Evolutionary conservation across 2,329 filamentous ascomycete species (phyloP), one percentile per base, ranked within the genome.

Genomic region (Aspergillus puulaauensis): DNA sequence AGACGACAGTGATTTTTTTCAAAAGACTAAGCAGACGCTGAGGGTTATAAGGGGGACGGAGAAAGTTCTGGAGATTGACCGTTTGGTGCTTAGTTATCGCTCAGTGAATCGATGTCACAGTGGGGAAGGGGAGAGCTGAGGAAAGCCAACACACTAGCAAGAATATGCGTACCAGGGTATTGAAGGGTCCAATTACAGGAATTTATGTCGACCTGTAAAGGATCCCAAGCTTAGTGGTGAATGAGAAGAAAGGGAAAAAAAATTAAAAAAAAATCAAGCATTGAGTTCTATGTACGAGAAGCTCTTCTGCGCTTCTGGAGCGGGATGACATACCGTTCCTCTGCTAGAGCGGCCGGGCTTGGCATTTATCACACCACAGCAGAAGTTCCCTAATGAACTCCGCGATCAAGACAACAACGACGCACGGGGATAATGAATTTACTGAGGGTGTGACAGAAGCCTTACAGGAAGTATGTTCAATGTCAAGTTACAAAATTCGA

Each of bases 21-120:
- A 23, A 48, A 21, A 37, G 43, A 27, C 27, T 41, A 21, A 52
- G 45, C 41, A 46, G 44, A 44, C 21, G 19, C 43, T 44, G 21
- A 46, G 45, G 41, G 19, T 17, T 39, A 53, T 31, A 50, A 40
- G 31, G 6, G 51, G 35, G 27, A 41, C 41, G 35, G 8, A 39
- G 54, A 47, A 61, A 57, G 31, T 37, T 49, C 17, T 53, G 43
- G 50, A 41, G 43, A 56, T 52, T 40, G 54, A 52, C 49, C 14
- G 37, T 41, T 61, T 46, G 52, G 50, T 39, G 59, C 54, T 61
- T 58, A 61, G 61, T 63, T 49, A 61, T 59, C 56, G 53, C 48
- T 35, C 17, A 52, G 51, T 35, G 44, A 52, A 56, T 56, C 60
- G 56, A 64, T 64, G 62, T 61, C 62, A 64, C 60, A 54, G 58